Base-by-base conservation (phyloP, 2,329 filamentous ascomycete genomes). In the Botryotinia convoluta region DNA sequence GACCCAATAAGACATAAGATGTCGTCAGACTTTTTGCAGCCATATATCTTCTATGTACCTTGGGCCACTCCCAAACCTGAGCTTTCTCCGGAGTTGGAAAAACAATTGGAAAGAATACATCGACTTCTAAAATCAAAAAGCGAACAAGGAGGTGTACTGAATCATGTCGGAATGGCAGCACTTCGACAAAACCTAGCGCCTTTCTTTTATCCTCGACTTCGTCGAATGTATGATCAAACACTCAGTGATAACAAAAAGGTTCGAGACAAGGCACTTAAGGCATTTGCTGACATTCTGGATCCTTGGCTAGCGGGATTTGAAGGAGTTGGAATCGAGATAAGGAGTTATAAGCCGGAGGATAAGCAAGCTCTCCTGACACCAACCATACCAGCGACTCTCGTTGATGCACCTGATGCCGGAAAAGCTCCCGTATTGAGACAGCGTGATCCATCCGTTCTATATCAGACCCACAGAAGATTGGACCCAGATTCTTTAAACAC, bases 241-340 rank as follows among this genome's bases (percentile, higher is more conserved):
- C 39, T 70, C 51, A 44, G 51, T 32, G 39, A 70, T 20, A 22
- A 70, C 12, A 3, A 2, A 8, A 5, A 4, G 7, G 68, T 70
- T 29, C 29, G 39, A 45, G 14, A 70, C 9, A 39, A 57, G 16
- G 68, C 68, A 14, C 51, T 60, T 12, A 39, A 6, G 14, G 68
- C 51, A 37, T 61, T 70, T 22, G 20, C 68, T n/a, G 14, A 61
- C 7, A 70, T 70, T 18, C 35, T 70, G 6, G 54, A 60, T 16
- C 68, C 68, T 44, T 70, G 68, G 68, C 54, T 70, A n/a, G 57
- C 51, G 57, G 68, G 54, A 16, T 70, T 70, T 16, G 68, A 70
- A 45, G 57, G 51, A 35, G 16, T 60, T 70, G 68, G 68, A 14
- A 62, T 70, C 42, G 51, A 70, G 54, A 70, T 70, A 61, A n/a